Evolutionary conservation across 495 filamentous ascomycete genomes (phyloP).

Genomic region (Choiromyces venosus): DNA sequence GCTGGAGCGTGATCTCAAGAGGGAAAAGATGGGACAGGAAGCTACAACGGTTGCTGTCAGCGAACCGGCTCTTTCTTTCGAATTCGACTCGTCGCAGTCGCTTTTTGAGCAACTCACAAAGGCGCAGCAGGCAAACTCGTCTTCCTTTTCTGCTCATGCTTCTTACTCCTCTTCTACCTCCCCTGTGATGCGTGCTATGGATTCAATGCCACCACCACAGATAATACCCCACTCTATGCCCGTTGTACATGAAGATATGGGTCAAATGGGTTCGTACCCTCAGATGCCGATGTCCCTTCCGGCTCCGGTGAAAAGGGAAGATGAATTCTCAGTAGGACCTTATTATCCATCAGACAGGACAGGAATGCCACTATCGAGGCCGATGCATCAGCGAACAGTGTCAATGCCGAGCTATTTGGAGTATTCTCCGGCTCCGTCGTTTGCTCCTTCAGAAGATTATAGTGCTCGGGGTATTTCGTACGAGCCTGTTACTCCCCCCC

Average conservation of each 20-base stretch:
- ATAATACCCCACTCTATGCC: slow-evolving; percentile 68
- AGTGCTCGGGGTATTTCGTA: slow-evolving; percentile 93
- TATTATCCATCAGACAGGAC: slow-evolving; percentile 38
- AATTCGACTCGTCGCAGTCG: slow-evolving; percentile 98
- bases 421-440: slow-evolving; percentile 95
- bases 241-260: slow-evolving; percentile 73
- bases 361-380: slow-evolving; percentile 39
- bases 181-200: slow-evolving; percentile 82
- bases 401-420: slow-evolving; percentile 98
- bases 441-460: slow-evolving; percentile 96
- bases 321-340: slow-evolving; percentile 31
- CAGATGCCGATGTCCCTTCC: slow-evolving; percentile 54
- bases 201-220: slow-evolving; percentile 66
- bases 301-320: slow-evolving; percentile 40
- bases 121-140: slow-evolving; percentile 95
- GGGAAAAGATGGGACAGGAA: slow-evolving; percentile 98
- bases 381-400: slow-evolving; percentile 78
- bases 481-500: slow-evolving; percentile 92
- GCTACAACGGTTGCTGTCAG: slow-evolving; percentile 92
- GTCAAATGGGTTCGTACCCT: slow-evolving; percentile 66
- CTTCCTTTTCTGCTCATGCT: slow-evolving; percentile 84
- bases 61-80: slow-evolving; percentile 94
- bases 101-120: slow-evolving; percentile 99
- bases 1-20: slow-evolving; percentile 91
- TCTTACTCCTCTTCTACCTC: slow-evolving; percentile 60